Percentiles rank a stretch among this genome's conserved stretches.
phyloP scores from a whole-genome alignment of 2,329 filamentous ascomycete species.

The Aspergillus hiratsukae region DNA sequence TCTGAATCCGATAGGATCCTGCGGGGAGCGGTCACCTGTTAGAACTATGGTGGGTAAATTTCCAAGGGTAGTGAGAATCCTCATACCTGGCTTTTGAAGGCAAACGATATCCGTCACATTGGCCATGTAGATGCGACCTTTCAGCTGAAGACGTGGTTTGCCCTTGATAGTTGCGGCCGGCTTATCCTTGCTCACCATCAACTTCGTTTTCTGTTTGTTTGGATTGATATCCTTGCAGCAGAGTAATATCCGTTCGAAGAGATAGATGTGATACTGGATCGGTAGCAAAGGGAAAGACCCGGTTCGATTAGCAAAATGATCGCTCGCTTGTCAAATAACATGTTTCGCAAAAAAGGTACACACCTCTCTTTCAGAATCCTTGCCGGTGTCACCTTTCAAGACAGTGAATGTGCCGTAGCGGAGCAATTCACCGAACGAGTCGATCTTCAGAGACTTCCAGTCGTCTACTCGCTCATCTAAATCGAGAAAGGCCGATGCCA shows the following conservation, averaged over 20 bases:
- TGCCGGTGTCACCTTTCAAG: conserved; percentile 69
- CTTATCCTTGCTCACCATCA: conserved; percentile 64
- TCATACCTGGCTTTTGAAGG: conserved; percentile 74
- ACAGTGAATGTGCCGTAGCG: conserved; percentile 89
- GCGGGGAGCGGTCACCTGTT: conserved; percentile 1
- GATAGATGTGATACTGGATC: conserved; percentile 85
- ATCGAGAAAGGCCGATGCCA: conserved; percentile 78
- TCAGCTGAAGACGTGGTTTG: conserved; percentile 77
- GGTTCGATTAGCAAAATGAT: conserved; percentile 12
- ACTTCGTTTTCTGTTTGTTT: conserved; percentile 69
- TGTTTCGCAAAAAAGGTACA: conserved; percentile 27
- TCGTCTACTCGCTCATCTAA: conserved; percentile 82
- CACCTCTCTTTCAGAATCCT: conserved; percentile 87
- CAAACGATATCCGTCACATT: conserved; percentile 95
- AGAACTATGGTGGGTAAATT: not conserved
- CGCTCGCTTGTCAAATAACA: not conserved
- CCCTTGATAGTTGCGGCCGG: conserved; percentile 64
- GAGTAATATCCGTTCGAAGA: conserved; percentile 90
- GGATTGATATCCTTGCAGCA: conserved; percentile 94
- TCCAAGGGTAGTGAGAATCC: not conserved
- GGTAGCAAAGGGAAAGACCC: not conserved
- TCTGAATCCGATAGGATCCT: conserved; percentile 94
- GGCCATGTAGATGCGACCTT: conserved; percentile 97
- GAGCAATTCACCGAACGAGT: conserved; percentile 85
- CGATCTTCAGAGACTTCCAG: conserved; percentile 90